Base-by-base conservation (phyloP, 2,329 filamentous ascomycete genomes). In the Lasiodiplodia theobromae region DNA sequence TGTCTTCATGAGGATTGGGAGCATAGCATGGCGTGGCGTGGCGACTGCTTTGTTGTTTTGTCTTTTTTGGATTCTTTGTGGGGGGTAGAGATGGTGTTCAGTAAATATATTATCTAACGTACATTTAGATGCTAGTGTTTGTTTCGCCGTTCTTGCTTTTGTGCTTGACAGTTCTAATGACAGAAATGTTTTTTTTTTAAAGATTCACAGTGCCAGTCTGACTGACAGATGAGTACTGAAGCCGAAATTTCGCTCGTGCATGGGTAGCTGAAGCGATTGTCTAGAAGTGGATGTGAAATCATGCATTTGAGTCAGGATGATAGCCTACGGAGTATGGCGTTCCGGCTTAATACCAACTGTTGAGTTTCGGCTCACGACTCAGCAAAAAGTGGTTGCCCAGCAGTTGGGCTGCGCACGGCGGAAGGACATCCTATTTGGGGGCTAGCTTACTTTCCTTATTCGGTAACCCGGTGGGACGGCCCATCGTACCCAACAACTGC, bases 21-120 rank as follows among this genome's bases (percentile, higher is more conserved):
- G 47, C 60, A 64, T 64, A 64, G 60, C 60, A 64, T 64, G 47
- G 60, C 58, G 40, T 34, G 38, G 54, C 34, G 60, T 7, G 54
- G 44, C 8, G 14, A 18, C n/a, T 18, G n/a, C 37, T 31, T 23
- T 52, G 28, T 37, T 38, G 11, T 25, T 18, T 38, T 52, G 23
- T 6, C 8, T 63, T 18, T 23, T 25, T 31, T 56, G 52, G 25
- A 11, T 23, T 16, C 14, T 25, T 31, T 56, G 52, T 25, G 18
- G 25, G n/a, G 25, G 37, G 37, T n/a, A 62, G 57, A 62, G 23
- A 12, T 51, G 25, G 11, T 21, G 21, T 49, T 44, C 10, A 11
- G 47, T 31, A 25, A 21, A 49, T 51, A 34, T 51, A 37, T 10
- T 44, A 28, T 28, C 18, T 37, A 5, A 31, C 18, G 44, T 47